phyloP scores from a whole-genome alignment of 2,329 filamentous ascomycete species.

The Trichoderma hamatum region DNA sequence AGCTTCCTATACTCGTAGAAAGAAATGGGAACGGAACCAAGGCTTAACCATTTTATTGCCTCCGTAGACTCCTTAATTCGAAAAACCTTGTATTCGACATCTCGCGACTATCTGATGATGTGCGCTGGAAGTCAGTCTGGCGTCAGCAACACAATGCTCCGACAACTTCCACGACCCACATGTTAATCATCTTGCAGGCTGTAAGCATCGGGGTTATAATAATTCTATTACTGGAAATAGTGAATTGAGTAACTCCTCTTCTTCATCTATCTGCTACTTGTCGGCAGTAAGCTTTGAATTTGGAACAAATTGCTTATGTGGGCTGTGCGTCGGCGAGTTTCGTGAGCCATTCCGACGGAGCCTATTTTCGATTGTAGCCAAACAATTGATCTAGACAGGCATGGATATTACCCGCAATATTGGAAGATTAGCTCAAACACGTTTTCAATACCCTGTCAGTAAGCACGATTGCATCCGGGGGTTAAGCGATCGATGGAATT shows the following conservation, averaged over 20 bases:
- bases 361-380: not conserved
- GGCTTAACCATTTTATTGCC: not conserved
- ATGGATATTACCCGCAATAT: not conserved
- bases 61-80: not conserved
- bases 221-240: not conserved
- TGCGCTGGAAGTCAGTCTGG: not conserved
- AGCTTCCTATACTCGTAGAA: not conserved
- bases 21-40: not conserved
- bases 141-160: not conserved
- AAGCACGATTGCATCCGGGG: not conserved
- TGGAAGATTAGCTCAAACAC: not conserved
- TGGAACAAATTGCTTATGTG: not conserved
- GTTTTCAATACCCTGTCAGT: not conserved
- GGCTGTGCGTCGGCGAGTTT: not conserved
- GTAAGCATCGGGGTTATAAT: not conserved
- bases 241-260: not conserved
- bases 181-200: too few species aligned
- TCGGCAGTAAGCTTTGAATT: not conserved
- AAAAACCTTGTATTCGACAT: not conserved
- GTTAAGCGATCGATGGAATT: not conserved
- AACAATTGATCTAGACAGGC: not conserved
- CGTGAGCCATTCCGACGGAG: not conserved
- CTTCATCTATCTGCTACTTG: not conserved
- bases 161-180: not conserved
- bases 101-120: not conserved